These are phyloP conservation scores for Phanerochaete carnosa DNA, from an alignment of 768 basidiomycete species.

Conservation along the genomic window DNA sequence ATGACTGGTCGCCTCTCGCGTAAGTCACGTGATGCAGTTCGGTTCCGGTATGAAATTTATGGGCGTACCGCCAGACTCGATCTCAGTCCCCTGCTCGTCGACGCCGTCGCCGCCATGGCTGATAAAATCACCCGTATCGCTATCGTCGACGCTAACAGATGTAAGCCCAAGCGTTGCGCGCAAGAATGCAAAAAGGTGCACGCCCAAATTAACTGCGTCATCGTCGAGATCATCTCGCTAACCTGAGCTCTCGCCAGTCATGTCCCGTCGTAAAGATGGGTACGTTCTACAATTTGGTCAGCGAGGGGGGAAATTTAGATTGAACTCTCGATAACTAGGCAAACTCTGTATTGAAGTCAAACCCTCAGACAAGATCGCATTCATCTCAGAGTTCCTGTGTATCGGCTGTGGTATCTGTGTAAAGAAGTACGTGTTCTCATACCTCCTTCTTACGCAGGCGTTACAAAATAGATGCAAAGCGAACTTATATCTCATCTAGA, in stretches of 20 bases:
- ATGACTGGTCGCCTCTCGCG: neutral
- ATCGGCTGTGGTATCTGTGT: conserved; percentile 99
- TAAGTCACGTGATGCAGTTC: neutral
- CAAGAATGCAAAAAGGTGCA: conserved; percentile 98
- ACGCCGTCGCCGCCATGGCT: conserved; percentile 46
- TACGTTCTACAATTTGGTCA: conserved; percentile 29
- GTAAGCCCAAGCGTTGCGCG: conserved; percentile 95
- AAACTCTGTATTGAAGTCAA: conserved; percentile 99
- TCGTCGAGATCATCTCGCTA: conserved; percentile 6
- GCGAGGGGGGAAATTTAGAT: neutral
- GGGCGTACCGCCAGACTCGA: neutral
- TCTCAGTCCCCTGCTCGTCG: conserved; percentile 1
- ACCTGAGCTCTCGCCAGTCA: conserved; percentile 43
- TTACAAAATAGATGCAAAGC: neutral
- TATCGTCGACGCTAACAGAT: conserved; percentile 87
- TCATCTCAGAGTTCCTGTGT: conserved; percentile 97
- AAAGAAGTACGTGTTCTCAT: conserved; percentile 71
- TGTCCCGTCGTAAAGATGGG: conserved; percentile 99
- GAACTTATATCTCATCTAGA: conserved; percentile 38
- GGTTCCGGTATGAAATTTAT: conserved; percentile 3
- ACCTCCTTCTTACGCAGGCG: neutral
- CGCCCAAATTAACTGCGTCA: conserved; percentile 5
- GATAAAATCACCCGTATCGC: conserved; percentile 99
- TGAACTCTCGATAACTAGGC: conserved; percentile 41
- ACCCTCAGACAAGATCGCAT: conserved; percentile 93